Base-by-base conservation (phyloP, 352 stramenopile genomes). In the Hyaloperonospora brassicae region DNA sequence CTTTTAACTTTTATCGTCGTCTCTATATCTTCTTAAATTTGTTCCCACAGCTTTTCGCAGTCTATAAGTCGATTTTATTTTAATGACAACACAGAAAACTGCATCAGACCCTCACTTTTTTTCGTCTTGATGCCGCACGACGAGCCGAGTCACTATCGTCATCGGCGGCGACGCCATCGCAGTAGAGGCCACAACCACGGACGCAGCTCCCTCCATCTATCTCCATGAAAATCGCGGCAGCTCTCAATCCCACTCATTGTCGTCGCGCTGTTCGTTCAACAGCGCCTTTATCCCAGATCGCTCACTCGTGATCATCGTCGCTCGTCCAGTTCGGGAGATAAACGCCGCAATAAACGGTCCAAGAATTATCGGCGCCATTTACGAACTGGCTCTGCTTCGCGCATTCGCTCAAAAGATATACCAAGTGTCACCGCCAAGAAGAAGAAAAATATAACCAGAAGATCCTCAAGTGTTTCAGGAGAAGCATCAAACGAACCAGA, bases 141-240 rank as follows among this genome's bases (percentile, higher is more conserved):
- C 59, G 53, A 31, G 31, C 48, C 45, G 21, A 65, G 57, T 59
- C 54, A 57, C 14, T 61, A 54, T 62, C 64, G 63, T 22, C 55
- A 65, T 36, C 62, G 68, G 44, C 69, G 68, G 27, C 62, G 66
- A 17, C 64, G 64, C 41, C 67, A 61, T 52, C 62, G 69, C 55
- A 68, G 63, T 44, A 50, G 42, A 11, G 73, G 70, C 25, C 64
- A 50, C 17, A 70, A 58, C 36, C 56, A 52, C n/a, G 46, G 54
- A 2, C 30, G n/a, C 6, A 50, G 43, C 13, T 22, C 55, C 25
- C 12, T 61, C 64, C 9, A 64, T 50, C n/a, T 60, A 48, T 23
- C 59, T 52, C n/a, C 66, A 59, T 12, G 62, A 60, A 3, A 65
- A 61, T n/a, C 62, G 53, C 17, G 60, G 52, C 22, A 60, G 61